Evolutionary conservation across 164 flowering plant genomes (phyloP), one percentile per base, ranked within the genome.

Genomic region (Stephania yunnanensis): DNA sequence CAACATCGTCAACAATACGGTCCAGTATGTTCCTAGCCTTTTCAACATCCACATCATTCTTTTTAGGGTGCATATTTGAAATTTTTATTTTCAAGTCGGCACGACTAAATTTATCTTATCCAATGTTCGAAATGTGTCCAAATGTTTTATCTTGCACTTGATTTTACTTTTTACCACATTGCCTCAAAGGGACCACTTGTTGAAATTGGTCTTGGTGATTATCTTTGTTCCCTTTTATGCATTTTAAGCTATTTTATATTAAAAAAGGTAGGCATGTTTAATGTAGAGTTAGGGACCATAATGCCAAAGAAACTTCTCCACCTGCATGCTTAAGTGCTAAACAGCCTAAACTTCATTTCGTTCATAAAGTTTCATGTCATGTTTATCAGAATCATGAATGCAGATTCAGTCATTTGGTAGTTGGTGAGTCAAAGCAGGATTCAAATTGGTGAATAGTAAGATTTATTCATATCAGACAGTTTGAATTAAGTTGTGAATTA

Each of bases 1-100:
- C 92, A 89, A 80, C 98, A 94, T 82, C 84, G 98, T 72, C 97
- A 90, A 81, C 97, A 90, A 77, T 87, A 92, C 86, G 97, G 99
- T 74, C 97, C 98, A 65, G 99, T 96, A 91, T 83, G 95, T 90
- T 77, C 65, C 66, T 72, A 31, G n/a, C 42, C 71, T 9, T 66
- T 70, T 61, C 20, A n/a, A 48, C 11, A 46, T 13, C 12, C 66
- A 17, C 19, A 61, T 7, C 6, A 61, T 71, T 7, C 25, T 17
- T 46, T 30, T 29, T 64, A 22, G 20, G 20, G n/a, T 61, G 29
- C 10, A 13, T 30, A n/a, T 25, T 46, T 11, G 45, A 70, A 25
- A 30, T 15, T 61, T 15, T 19, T 17, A 58, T 17, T 58, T 4
- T 15, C 20, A 17, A 19, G 25, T 61, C 19, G 66, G 25, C n/a